A percentile compares a stretch with the other conserved stretches of the same genome.
phyloP scores from a whole-genome alignment of 257 asterid species.

The Solanum pinnatisectum region DNA sequence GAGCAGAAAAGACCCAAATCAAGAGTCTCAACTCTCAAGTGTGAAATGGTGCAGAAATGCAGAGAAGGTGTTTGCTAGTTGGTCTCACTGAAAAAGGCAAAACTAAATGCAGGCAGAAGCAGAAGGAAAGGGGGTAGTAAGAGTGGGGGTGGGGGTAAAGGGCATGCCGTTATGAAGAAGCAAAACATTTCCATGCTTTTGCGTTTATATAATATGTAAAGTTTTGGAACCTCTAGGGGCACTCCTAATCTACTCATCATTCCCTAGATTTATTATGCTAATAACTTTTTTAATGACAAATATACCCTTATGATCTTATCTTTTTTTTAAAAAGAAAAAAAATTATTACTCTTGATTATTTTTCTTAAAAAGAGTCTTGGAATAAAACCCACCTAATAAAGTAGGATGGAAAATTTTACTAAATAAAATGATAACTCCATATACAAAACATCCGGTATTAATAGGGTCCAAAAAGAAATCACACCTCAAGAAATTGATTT shows the following conservation, averaged over 20 bases:
- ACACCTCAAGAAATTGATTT: background rate
- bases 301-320: background rate
- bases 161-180: conserved; percentile 22
- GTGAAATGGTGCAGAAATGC: background rate
- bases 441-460: background rate
- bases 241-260: background rate
- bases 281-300: background rate
- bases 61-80: background rate
- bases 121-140: background rate
- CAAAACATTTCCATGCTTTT: conserved; percentile 6
- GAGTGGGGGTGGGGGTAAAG: background rate
- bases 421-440: background rate
- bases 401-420: background rate
- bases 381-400: background rate
- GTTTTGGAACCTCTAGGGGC: conserved; percentile 1
- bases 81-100: background rate
- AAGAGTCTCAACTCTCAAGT: background rate
- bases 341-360: background rate
- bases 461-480: background rate
- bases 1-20: background rate
- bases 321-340: background rate
- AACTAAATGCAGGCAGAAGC: background rate
- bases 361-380: background rate
- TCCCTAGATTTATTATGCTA: background rate
- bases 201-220: conserved; percentile 3